Evolutionary conservation across 129 eudicot genomes (phyloP).

Genomic region (Flaveria ramosissima): DNA sequence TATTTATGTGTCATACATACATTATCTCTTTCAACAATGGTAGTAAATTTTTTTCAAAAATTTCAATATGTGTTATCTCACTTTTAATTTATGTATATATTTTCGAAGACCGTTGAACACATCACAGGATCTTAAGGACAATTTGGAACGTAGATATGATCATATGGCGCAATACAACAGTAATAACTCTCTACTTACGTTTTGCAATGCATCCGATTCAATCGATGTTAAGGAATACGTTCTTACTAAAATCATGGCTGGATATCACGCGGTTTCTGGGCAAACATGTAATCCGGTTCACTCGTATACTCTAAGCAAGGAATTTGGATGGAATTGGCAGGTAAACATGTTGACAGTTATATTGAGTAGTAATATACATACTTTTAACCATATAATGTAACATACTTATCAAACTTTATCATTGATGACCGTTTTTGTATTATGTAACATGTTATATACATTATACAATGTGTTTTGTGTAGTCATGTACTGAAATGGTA

Average conservation of each 20-base stretch:
- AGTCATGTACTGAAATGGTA: constrained; percentile 49
- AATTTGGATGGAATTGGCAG: constrained; percentile 50
- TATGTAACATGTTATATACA: background rate
- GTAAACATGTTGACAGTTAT: constrained; percentile 7
- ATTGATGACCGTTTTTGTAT: too few relatives aligned
- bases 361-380: background rate
- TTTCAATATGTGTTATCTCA: background rate
- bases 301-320: background rate
- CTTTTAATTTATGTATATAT: background rate
- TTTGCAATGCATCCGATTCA: constrained; percentile 40
- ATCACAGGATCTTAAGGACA: constrained; percentile 22
- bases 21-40: background rate
- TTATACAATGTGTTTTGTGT: background rate
- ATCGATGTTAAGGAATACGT: constrained; percentile 11
- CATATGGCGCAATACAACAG: constrained; percentile 33
- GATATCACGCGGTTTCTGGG: constrained; percentile 10
- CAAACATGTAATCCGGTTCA: background rate
- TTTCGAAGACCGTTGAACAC: constrained; percentile 35
- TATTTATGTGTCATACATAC: too few relatives aligned
- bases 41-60: background rate
- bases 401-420: too few relatives aligned
- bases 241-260: constrained; percentile 31
- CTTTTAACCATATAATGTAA: too few relatives aligned
- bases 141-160: constrained; percentile 5
- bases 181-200: background rate